Evolutionary conservation across 2,329 filamentous ascomycete genomes (phyloP).

Genomic region (Scytalidium lignicola): DNA sequence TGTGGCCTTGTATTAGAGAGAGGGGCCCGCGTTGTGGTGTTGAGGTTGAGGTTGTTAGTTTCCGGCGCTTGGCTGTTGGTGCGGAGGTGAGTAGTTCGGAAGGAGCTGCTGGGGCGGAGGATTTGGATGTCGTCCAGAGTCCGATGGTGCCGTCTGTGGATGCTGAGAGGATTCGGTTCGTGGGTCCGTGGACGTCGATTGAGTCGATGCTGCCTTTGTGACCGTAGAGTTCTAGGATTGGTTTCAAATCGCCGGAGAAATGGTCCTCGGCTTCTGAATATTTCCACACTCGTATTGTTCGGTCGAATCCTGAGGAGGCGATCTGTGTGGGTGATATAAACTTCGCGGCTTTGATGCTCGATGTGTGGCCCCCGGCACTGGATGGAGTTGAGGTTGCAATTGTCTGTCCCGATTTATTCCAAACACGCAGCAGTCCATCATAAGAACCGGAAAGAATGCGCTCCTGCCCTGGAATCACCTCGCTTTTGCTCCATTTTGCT

Average conservation of each 20-base stretch:
- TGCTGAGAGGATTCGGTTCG: conserved; percentile 76
- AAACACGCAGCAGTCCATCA: conserved; percentile 82
- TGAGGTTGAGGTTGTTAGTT: conserved; percentile 47
- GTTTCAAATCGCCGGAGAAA: conserved; percentile 53
- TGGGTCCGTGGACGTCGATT: conserved; percentile 67
- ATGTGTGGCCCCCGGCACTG: conserved; percentile 66
- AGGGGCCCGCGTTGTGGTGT: conserved; percentile 71
- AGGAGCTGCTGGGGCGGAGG: conserved; percentile 69
- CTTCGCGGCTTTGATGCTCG: conserved; percentile 74
- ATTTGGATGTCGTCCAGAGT: conserved; percentile 81
- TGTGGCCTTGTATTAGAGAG: conserved; percentile 66
- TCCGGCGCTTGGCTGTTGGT: conserved; percentile 70
- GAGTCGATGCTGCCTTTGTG: conserved; percentile 72
- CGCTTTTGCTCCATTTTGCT: conserved; percentile 48
- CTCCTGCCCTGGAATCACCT: conserved; percentile 52
- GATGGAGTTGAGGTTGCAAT: conserved; percentile 68
- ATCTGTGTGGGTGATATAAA: conserved; percentile 76
- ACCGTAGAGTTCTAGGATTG: conserved; percentile 76
- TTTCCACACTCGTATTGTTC: conserved; percentile 85
- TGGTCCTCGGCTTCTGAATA: conserved; percentile 64
- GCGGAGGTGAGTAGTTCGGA: conserved; percentile 62
- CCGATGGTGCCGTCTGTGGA: conserved; percentile 79
- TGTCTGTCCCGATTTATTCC: conserved; percentile 84
- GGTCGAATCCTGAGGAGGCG: conserved; percentile 78
- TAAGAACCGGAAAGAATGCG: conserved; percentile 89